Evolutionary conservation across 768 basidiomycete genomes (phyloP), one percentile per base, ranked within the genome.

Genomic region (Asterophora lycoperdoides): DNA sequence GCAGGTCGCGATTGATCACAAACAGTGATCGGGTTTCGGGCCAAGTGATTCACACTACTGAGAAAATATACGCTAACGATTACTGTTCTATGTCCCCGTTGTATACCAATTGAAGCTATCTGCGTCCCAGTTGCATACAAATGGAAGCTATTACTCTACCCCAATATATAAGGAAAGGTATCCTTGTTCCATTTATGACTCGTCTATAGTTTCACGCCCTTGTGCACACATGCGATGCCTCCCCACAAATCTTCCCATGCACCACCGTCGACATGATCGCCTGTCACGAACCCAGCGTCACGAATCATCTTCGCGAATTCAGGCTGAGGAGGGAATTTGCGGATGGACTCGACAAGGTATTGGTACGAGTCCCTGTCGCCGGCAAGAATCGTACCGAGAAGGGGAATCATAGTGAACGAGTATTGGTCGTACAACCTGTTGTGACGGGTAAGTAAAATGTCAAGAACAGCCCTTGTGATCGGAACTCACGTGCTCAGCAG

Each of bases 321-420:
- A 7, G 79, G 71, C 65, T 96, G 94, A 9, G 81, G 75, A 20
- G 94, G 94, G 74, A 98, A 98, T 57, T 81, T 83, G 35, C 93
- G 86, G 59, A 99, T 98, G 9, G 93, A 96, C 67, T 99, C 96
- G 36, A 98, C 92, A 37, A 99, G 79, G 65, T 99, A 98, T 65
- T 97, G 93, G 66, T 99, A 99, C 5, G 93, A 95, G 17, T 82
- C 86, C 17, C 95, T 79, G 68, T 99, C 95, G 0, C 89, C 89
- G 8, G 93, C 90, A n/a, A 99, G 72, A 56, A 99, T 89, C 15
- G 93, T 95, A n/a, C 96, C 96, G 39, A 99, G 70, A 15, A 95
- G 73, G 2, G 96, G 96, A 61, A 99, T 96, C 52, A 97, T 78
- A 0, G 88, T 82, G 77, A 99, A 99, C 0, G 94, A 97, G 63